Evolutionary conservation across 2,329 filamentous ascomycete species (phyloP), one percentile per base, ranked within the genome.

Genomic region (Calonectria hawksworthii): DNA sequence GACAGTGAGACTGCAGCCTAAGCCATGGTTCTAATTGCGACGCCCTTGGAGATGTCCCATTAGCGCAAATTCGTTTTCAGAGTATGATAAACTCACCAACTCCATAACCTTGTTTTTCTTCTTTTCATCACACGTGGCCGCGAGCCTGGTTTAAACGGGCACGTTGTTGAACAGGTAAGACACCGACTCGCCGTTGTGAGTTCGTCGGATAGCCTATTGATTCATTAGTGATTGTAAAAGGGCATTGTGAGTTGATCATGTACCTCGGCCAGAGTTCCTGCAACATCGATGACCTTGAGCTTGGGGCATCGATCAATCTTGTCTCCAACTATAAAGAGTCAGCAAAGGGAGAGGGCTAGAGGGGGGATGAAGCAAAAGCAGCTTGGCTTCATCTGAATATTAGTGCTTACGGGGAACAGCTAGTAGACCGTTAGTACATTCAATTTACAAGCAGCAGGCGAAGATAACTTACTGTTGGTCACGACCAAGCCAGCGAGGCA

Each of bases 231-330:
- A 5, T 70, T 79, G 32, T 80, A 70, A 56, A 54, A 64, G 54
- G 41, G 63, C 47, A 52, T 14, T 23, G 44, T 3, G n/a, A 21
- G 11, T 5, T 10, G 34, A 18, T 30, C 26, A 44, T 14, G 32
- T 23, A 32, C 87, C 85, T 90, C 93, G n/a, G 92, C 93, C 73
- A 94, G 87, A 44, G 96, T 98, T 52, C 95, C 94, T 81, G 94
- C 95, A 80, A 98, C 95, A 85, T 98, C 96, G 84, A 98, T 98
- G 72, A 96, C 96, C 86, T 96, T 93, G 77, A 98, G 91, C 85
- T 94, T 94, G 73, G 92, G 90, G 86, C 96, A 98, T 52, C 90
- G 86, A 82, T 93, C 92, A 84, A 94, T 93, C 89, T 98, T 96
- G 83, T 95, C 94, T 77, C 93, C 92, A 78, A 96, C 83, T 85